A percentile compares a stretch with the other conserved stretches of the same genome.
Conservation (phyloP, 805 yeast genomes). For the Clavispora carvajalis region DNA sequence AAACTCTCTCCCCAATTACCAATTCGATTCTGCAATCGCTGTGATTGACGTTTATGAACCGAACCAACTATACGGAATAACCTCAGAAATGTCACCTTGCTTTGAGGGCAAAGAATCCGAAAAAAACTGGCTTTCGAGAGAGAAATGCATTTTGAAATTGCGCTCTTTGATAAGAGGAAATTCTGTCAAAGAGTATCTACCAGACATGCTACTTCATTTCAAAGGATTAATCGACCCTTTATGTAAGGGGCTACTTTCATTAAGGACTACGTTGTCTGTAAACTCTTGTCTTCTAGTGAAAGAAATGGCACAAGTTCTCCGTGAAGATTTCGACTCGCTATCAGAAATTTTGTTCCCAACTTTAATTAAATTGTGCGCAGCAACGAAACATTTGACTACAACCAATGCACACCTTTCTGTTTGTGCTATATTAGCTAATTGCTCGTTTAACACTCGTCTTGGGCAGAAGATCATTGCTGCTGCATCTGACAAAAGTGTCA, state of each 20-base stretch:
- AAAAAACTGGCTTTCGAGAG: constrained; percentile 76
- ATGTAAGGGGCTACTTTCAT: constrained; percentile 59
- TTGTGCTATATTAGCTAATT: constrained; percentile 50
- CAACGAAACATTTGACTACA: constrained; percentile 61
- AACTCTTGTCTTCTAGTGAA: constrained; percentile 74
- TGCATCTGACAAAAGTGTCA: constrained; percentile 63
- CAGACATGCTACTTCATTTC: constrained; percentile 29
- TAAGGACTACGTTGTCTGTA: constrained; percentile 77
- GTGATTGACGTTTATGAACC: constrained; percentile 21
- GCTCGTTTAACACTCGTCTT: constrained; percentile 49
- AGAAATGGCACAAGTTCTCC: constrained; percentile 50
- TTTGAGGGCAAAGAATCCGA: constrained; percentile 83
- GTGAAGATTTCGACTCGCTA: constrained; percentile 38
- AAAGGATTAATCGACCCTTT: constrained; percentile 47
- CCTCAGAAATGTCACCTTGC: constrained; percentile 17
- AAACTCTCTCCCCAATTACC: constrained; percentile 25
- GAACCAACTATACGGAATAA: constrained; percentile 14
- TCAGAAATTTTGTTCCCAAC: constrained; percentile 46
- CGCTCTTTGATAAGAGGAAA: constrained; percentile 62
- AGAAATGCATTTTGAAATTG: constrained; percentile 50
- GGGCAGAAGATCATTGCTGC: constrained; percentile 47
- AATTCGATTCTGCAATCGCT: constrained; percentile 39
- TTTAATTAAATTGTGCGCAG: constrained; percentile 49
- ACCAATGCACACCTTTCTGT: constrained; percentile 51
- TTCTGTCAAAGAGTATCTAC: constrained; percentile 33